Evolutionary conservation across 805 yeast species (phyloP), one percentile per base, ranked within the genome.

Genomic region (Metschnikowia lunata): DNA sequence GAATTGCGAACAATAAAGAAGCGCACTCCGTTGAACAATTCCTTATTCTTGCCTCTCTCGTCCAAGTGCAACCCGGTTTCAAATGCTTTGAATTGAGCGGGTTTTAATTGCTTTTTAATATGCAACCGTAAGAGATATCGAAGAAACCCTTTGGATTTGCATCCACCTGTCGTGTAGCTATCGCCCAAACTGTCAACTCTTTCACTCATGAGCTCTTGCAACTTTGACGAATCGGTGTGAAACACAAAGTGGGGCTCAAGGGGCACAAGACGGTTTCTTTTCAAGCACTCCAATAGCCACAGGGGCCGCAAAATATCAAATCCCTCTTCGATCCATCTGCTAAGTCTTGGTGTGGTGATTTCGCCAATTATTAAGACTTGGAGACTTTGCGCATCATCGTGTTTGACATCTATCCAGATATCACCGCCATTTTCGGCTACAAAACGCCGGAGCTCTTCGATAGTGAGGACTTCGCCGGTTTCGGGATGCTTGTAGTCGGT

Each of bases 241-340:
- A 76, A 74, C 32, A 83, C 67, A 54, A 87, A 83, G 15, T 60
- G 56, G 0, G 87, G 85, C 51, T 86, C 95, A 7, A 85, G 51
- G 2, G 72, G 73, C 0, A 87, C 60, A 1, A 80, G 37, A 2
- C 53, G 40, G 1, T 60, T 54, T 11, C 66, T 58, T 13, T 60
- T 55, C 2, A 86, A 64, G 52, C 93, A 80, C 51, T 86, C 90
- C 36, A 79, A 67, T 6, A 88, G 59, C 96, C 96, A 91, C 28
- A 64, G 59, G 0, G 95, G 88, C 40, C 63, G 72, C 7, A 88
- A 57, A 0, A 91, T 68, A 54, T 83, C 86, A 52, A 73, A 77
- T 0, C 85, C 85, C 13, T 59, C 56, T 2, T 52, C 41, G 9
- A 57, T 43, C 50, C 63, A 65, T 5, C 49, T 41, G 34, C 56